Evolutionary conservation across 2,329 filamentous ascomycete genomes (phyloP).

Genomic region (Chaetothyriales sp.): DNA sequence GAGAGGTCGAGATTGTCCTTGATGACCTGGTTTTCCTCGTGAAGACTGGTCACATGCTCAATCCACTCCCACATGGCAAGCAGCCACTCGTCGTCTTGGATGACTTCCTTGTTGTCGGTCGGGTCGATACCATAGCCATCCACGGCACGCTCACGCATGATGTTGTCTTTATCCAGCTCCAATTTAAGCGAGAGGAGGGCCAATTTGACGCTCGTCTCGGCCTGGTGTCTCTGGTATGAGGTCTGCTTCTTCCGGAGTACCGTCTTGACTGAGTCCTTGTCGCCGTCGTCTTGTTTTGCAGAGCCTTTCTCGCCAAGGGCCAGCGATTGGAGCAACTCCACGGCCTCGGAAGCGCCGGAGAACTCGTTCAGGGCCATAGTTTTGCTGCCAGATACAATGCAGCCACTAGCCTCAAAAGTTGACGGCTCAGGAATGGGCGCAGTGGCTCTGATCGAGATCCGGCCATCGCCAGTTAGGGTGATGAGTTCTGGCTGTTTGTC

Average conservation of each 20-base stretch:
- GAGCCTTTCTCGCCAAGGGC: too few relatives aligned
- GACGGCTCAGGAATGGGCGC: conserved; percentile 6
- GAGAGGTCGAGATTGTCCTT: conserved; percentile 44
- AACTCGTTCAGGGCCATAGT: neutral
- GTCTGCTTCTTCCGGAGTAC: neutral
- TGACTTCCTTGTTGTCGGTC: conserved; percentile 40
- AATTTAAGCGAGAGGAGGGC: neutral
- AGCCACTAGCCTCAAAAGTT: conserved; percentile 2
- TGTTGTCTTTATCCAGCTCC: conserved; percentile 10
- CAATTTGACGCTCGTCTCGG: neutral
- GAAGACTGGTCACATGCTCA: conserved; percentile 32
- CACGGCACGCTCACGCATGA: conserved; percentile 31
- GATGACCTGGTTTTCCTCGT: conserved; percentile 40
- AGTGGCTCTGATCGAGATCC: conserved; percentile 34
- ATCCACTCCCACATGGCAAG: conserved; percentile 48
- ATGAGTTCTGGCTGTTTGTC: conserved; percentile 38
- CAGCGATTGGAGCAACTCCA: conserved; percentile 14
- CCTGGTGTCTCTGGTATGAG: neutral
- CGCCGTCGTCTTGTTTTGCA: neutral
- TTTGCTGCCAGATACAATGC: neutral
- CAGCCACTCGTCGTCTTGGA: conserved; percentile 42
- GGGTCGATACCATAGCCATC: conserved; percentile 43
- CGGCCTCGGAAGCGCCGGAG: conserved; percentile 8
- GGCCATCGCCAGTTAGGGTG: conserved; percentile 38
- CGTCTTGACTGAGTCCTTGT: neutral